Evolutionary conservation across 169 alveolate genomes (phyloP).

Genomic region (Cryptosporidium viatorum): DNA sequence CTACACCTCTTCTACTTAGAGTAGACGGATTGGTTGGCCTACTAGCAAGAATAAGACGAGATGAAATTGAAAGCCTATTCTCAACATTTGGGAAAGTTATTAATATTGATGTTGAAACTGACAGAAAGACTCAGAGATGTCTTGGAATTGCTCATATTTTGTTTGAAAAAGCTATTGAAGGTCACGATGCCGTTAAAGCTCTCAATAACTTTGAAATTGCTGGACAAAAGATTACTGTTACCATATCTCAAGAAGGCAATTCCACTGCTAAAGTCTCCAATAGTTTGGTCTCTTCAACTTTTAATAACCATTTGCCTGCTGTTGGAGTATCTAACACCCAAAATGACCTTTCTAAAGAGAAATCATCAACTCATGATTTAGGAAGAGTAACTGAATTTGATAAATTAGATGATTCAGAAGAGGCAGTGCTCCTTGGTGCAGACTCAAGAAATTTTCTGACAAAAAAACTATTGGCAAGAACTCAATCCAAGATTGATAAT

Average conservation of each 20-base stretch:
- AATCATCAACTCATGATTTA: slow-evolving; percentile 16
- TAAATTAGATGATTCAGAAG: slow-evolving; percentile 80
- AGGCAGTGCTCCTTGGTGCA: slow-evolving; percentile 85
- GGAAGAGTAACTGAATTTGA: slow-evolving; percentile 75
- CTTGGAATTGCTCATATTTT: slow-evolving; percentile 92
- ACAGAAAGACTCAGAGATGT: slow-evolving; percentile 88
- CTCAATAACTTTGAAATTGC: slow-evolving; percentile 95
- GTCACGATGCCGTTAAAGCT: slow-evolving; percentile 93
- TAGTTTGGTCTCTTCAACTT: slow-evolving; percentile 39
- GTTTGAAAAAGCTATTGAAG: slow-evolving; percentile 92
- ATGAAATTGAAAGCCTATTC: slow-evolving; percentile 91
- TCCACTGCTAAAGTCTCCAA: slow-evolving; percentile 55
- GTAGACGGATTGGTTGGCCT: slow-evolving; percentile 94
- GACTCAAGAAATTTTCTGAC: slow-evolving; percentile 83
- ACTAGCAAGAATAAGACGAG: slow-evolving; percentile 86
- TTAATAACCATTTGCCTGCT: slow-evolving; percentile 5
- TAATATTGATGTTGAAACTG: slow-evolving; percentile 91
- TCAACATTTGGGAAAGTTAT: slow-evolving; percentile 95
- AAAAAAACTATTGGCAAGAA: slow-evolving; percentile 81
- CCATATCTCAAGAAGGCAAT: slow-evolving; percentile 81
- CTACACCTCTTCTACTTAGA: slow-evolving; percentile 89
- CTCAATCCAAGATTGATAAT: slow-evolving; percentile 46
- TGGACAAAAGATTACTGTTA: slow-evolving; percentile 91
- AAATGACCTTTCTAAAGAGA: slow-evolving; percentile 59
- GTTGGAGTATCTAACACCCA: background rate